Conservation (phyloP, 495 filamentous ascomycete genomes). For the Neurospora sp. region DNA sequence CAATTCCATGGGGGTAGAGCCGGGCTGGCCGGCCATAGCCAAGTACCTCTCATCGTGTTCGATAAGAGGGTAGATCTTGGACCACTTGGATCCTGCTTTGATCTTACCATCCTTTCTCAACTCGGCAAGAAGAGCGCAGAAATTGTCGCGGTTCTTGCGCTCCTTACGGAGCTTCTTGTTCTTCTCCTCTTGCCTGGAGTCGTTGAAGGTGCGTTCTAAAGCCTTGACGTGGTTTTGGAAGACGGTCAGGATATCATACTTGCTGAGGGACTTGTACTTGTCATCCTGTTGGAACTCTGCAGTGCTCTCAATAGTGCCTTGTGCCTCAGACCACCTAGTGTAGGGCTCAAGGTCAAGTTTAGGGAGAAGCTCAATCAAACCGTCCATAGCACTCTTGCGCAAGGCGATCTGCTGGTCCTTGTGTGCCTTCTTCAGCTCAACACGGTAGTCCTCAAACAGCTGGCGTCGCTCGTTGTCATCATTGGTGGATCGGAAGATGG, state of each 20-base stretch:
- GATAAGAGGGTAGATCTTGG: slow-evolving; percentile 65
- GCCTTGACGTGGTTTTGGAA: slow-evolving; percentile 94
- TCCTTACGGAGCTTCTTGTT: slow-evolving; percentile 68
- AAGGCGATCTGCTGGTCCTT: slow-evolving; percentile 59
- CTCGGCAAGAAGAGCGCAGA: slow-evolving; percentile 60
- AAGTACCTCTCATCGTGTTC: slow-evolving; percentile 74
- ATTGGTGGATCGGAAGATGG: slow-evolving; percentile 83
- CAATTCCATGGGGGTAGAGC: slow-evolving; percentile 84
- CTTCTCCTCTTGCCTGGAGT: slow-evolving; percentile 78
- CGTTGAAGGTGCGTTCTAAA: slow-evolving; percentile 81
- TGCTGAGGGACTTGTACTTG: slow-evolving; percentile 80
- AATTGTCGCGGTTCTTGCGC: slow-evolving; percentile 75
- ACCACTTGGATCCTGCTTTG: slow-evolving; percentile 87
- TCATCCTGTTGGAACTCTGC: slow-evolving; percentile 72
- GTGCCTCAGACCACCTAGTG: slow-evolving; percentile 88
- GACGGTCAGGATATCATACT: slow-evolving; percentile 81
- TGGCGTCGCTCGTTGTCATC: slow-evolving; percentile 83
- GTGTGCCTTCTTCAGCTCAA: slow-evolving; percentile 69
- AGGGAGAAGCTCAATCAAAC: slow-evolving; percentile 71
- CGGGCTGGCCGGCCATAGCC: slow-evolving; percentile 74
- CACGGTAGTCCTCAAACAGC: slow-evolving; percentile 89
- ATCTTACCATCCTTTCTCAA: slow-evolving; percentile 70
- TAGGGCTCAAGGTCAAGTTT: slow-evolving; percentile 82
- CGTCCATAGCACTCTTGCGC: slow-evolving; percentile 76
- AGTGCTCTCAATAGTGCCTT: slow-evolving; percentile 68